phyloP scores from a whole-genome alignment of 805 yeast species.

The Candida khao-thaluensis region DNA sequence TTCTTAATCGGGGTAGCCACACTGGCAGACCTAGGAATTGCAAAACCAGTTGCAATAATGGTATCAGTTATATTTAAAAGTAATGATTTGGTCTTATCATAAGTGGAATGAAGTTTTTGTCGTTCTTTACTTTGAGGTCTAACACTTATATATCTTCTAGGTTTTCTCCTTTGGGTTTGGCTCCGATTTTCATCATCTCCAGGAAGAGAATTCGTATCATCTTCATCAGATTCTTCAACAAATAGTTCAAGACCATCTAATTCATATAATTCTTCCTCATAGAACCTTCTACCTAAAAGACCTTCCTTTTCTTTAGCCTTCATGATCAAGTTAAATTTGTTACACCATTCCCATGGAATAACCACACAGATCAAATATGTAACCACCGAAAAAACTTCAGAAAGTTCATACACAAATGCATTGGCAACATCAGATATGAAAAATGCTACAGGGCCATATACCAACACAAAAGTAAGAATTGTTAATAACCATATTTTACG shows the following conservation, averaged over 20 bases:
- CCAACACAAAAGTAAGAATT: constrained; percentile 50
- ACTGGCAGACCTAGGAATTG: constrained; percentile 52
- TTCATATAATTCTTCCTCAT: constrained; percentile 60
- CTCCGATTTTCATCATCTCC: not conserved
- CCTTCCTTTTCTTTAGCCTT: constrained; percentile 65
- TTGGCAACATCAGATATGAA: constrained; percentile 76
- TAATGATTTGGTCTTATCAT: constrained; percentile 32
- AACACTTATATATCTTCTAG: constrained; percentile 7
- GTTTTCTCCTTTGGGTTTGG: not conserved
- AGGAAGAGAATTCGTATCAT: not conserved
- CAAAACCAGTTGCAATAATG: constrained; percentile 56
- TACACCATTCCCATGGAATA: constrained; percentile 85
- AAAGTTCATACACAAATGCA: constrained; percentile 70
- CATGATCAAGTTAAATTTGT: constrained; percentile 57
- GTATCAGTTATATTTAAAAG: constrained; percentile 50
- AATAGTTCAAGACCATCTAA: constrained; percentile 40
- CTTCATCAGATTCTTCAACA: constrained; percentile 31
- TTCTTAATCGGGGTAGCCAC: constrained; percentile 9
- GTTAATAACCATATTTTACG: constrained; percentile 55
- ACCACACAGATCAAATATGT: constrained; percentile 71
- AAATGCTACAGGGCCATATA: constrained; percentile 62
- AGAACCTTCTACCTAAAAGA: constrained; percentile 70
- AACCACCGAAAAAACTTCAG: constrained; percentile 71
- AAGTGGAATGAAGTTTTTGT: constrained; percentile 8
- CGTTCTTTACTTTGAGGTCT: constrained; percentile 3